Percentiles rank a stretch among this genome's conserved stretches.
Evolutionary conservation across 1,284 basidiomycete species (phyloP).

Genomic region (Tylopilus sp.): DNA sequence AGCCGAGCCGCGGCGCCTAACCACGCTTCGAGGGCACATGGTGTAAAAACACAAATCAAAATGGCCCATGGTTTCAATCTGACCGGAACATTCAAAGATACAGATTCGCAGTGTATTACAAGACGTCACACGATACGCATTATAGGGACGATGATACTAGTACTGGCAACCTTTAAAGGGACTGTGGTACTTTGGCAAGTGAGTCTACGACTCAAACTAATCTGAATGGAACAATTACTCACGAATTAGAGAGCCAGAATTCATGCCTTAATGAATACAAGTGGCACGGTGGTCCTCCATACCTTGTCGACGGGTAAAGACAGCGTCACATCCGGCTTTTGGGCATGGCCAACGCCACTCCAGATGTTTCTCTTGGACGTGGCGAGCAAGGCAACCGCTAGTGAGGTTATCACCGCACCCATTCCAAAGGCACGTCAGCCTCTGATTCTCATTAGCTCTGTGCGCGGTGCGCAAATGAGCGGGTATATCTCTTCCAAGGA

Average conservation of each 20-base stretch:
- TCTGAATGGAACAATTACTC: background rate
- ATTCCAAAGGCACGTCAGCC: constrained; percentile 26
- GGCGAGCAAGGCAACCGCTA: constrained; percentile 27
- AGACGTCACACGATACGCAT: no score
- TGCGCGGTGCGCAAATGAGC: constrained; percentile 32
- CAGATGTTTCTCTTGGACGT: constrained; percentile 37
- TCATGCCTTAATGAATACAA: constrained; percentile 17
- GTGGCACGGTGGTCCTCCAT: constrained; percentile 27
- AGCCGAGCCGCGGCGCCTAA: no score
- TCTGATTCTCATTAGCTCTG: background rate
- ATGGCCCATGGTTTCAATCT: no score
- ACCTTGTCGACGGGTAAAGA: constrained; percentile 32
- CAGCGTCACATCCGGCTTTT: constrained; percentile 6
- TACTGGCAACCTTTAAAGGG: no score
- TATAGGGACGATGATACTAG: no score
- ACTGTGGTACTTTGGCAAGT: background rate
- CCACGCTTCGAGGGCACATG: no score
- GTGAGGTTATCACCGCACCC: constrained; percentile 25
- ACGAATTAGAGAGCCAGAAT: constrained; percentile 8
- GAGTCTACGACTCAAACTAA: constrained; percentile 1
- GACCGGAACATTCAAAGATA: no score
- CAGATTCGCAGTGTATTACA: no score
- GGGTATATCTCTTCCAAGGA: constrained; percentile 28
- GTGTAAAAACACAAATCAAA: no score
- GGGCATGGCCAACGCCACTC: constrained; percentile 34